Evolutionary conservation across 495 filamentous ascomycete genomes (phyloP), one percentile per base, ranked within the genome.

Genomic region (Tuber magnatum): DNA sequence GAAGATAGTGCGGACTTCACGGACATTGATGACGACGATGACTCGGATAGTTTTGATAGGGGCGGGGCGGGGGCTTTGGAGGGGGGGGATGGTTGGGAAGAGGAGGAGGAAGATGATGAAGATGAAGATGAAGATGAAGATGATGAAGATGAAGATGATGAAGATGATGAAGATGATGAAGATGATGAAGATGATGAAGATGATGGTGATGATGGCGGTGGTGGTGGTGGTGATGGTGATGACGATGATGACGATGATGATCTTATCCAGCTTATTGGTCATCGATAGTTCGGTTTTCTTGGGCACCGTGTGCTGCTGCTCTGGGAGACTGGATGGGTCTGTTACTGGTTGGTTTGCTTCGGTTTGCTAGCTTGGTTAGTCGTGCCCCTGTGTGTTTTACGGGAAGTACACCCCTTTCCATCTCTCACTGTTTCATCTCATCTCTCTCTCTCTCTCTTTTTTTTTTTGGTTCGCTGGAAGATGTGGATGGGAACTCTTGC

Each of bases 201-300:
- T n/a, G n/a, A 73, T 16, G 78, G 78, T 18, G 80, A 82, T n/a
- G 81, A 81, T n/a, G n/a, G n/a, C n/a, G n/a, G n/a, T n/a, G n/a
- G n/a, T n/a, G n/a, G n/a, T 42, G 84, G 84, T 0, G 83, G 82
- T 70, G 86, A 84, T 10, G 85, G 85, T 7, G 88, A 88, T 5
- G 84, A 85, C 2, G 86, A 86, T 10, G 88, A 87, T 0, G 87
- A 90, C 43, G 88, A 88, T 12, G 84, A 85, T 68, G 88, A 92
- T 78, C 84, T 86, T 69, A 90, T 92, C 78, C 88, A 89, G 72
- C 86, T 93, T 72, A 88, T 91, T 80, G 92, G 91, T n/a, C 92
- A 94, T 85, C 87, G 90, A 72, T 88, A 83, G 84, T 68, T 12
- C 51, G 65, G 69, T 74, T 79, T 61, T 32, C n/a, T 61, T 32